Evolutionary conservation across 257 asterid genomes (phyloP).

Genomic region (Prunella vulgaris): DNA sequence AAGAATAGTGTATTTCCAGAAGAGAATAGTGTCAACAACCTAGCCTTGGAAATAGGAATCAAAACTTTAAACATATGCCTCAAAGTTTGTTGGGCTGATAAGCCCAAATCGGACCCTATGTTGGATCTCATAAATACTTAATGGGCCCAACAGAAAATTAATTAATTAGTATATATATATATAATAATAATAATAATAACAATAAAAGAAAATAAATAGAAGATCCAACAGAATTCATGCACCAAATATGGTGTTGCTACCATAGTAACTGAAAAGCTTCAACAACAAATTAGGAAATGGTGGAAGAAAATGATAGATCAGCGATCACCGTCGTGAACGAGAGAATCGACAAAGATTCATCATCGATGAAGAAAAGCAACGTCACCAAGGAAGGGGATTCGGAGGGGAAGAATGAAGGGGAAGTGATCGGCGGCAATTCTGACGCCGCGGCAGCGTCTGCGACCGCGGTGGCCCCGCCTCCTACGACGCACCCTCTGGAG

Average conservation of each 20-base stretch:
- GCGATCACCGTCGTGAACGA: constrained; percentile 8
- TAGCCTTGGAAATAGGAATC: too few relatives aligned
- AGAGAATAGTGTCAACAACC: too few relatives aligned
- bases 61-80: background rate
- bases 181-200: too few relatives aligned
- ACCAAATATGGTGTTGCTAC: background rate
- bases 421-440: constrained; percentile 16
- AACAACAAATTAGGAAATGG: constrained; percentile 18
- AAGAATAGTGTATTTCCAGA: too few relatives aligned
- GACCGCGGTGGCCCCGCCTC: background rate
- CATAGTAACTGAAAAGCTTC: constrained; percentile 4
- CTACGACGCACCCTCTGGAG: constrained; percentile 36
- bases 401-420: constrained; percentile 25
- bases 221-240: background rate
- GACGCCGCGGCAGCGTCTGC: constrained; percentile 10
- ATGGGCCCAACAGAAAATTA: too few relatives aligned
- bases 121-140: background rate
- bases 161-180: too few relatives aligned
- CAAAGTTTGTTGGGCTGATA: background rate
- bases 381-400: constrained; percentile 20
- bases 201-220: background rate
- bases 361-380: constrained; percentile 1
- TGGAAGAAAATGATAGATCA: constrained; percentile 20
- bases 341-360: constrained; percentile 7
- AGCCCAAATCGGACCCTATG: background rate